Base-by-base conservation (phyloP, 2,329 filamentous ascomycete species). In the Acarospora socialis region DNA sequence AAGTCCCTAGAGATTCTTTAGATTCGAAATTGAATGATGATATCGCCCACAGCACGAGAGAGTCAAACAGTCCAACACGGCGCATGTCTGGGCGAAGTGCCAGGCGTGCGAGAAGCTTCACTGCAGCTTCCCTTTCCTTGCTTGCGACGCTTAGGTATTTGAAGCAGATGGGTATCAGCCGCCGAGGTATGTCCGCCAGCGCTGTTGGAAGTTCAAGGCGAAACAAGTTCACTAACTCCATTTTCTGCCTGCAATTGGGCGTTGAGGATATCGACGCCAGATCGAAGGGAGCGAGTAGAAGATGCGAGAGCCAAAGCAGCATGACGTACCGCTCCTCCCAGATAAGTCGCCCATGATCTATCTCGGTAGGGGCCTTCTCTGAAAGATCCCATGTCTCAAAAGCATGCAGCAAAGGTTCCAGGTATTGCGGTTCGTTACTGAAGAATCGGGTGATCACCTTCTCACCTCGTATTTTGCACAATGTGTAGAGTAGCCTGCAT, bases 251-350 rank as follows among this genome's bases (percentile, higher is more conserved):
- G 15, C n/a, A n/a, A n/a, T n/a, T n/a, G n/a, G n/a, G n/a, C 18
- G 34, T 31, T 8, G 59, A 60, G 1, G 86, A 94, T 38, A 98
- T 86, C 2, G 81, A 84, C 2, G 77, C 69, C 32, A 98, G 62
- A 46, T 94, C 86, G 55, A 98, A 98, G 0, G 90, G 90, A 1
- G 83, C 83, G 19, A 87, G 66, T 36, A 87, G 63, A 10, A 90
- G 60, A 54, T 90, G 80, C 1, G 79, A 81, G 18, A 87, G 68
- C 90, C 90, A 98, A 7, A 93, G 63, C 4, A 95, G 62, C 25
- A 86, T 73, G 12, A 94, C 63, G 49, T 94, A 95, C 33, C 81
- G 69, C 54, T 94, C 81, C 51, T 93, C 77, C 90, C 90, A 98
- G 1, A 66, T 65, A 65, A 79, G 73, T 2, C 45, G 41, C 15